phyloP scores from a whole-genome alignment of 1,284 basidiomycete species.

The Caloboletus firmus region DNA sequence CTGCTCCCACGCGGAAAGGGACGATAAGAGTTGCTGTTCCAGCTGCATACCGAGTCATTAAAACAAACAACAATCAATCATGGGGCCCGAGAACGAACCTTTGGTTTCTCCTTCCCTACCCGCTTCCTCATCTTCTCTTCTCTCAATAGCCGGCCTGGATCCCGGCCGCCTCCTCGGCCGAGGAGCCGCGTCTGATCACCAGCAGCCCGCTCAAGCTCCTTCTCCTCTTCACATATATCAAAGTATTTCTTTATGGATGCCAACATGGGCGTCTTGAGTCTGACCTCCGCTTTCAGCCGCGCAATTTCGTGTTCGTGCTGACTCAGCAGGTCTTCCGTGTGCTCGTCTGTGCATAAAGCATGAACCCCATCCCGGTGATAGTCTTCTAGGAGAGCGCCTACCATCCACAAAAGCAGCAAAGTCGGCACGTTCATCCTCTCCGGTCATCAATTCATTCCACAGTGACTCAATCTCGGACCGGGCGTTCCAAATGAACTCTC shows the following conservation, averaged over 20 bases:
- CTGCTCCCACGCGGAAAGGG: constrained; percentile 88
- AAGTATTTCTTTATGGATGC: constrained; percentile 85
- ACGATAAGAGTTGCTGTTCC: constrained; percentile 80
- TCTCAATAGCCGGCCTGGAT: constrained; percentile 75
- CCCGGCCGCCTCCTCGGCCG: constrained; percentile 67
- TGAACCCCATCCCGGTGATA: background rate
- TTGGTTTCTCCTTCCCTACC: constrained; percentile 92
- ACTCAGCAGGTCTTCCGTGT: constrained; percentile 83
- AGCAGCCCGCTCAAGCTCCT: constrained; percentile 81
- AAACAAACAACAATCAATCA: background rate
- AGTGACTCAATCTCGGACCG: constrained; percentile 78
- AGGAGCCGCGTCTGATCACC: constrained; percentile 76
- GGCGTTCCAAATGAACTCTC: constrained; percentile 81
- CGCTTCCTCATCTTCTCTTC: constrained; percentile 99
- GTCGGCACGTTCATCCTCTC: constrained; percentile 78
- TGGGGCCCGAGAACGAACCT: constrained; percentile 52
- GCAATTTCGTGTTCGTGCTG: constrained; percentile 89
- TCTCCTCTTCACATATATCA: constrained; percentile 88
- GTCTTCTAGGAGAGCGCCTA: constrained; percentile 37
- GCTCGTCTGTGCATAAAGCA: constrained; percentile 61
- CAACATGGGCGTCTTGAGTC: constrained; percentile 76
- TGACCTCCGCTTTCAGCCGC: constrained; percentile 77
- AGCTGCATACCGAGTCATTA: constrained; percentile 50
- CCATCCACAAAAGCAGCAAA: constrained; percentile 83
- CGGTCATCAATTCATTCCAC: constrained; percentile 87